Percentiles rank a stretch among this genome's conserved stretches.
These are phyloP conservation scores for Mucor velutinosus DNA, from an alignment of 371 early-diverging fungal species.

Conservation along the genomic window DNA sequence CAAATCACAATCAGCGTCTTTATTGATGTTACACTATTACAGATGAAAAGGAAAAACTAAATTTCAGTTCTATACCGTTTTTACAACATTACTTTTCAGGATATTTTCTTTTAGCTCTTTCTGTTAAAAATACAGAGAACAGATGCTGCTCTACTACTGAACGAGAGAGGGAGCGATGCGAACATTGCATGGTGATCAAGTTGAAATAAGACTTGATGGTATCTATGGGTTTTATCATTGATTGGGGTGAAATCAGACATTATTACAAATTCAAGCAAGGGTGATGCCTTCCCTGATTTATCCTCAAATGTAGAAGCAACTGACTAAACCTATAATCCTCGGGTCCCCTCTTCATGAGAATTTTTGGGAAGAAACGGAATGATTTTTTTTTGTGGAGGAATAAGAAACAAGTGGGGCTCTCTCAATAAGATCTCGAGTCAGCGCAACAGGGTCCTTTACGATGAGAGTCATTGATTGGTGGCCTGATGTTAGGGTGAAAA, in stretches of 20 bases:
- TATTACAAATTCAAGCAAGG: background rate
- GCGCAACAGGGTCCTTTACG: background rate
- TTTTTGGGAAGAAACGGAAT: background rate
- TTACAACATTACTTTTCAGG: background rate
- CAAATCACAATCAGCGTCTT: background rate
- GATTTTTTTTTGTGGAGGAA: background rate
- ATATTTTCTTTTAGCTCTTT: background rate
- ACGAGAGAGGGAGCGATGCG: too few relatives aligned
- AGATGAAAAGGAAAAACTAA: background rate
- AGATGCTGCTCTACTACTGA: background rate
- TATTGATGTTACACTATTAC: background rate
- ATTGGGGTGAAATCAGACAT: background rate
- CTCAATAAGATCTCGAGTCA: background rate
- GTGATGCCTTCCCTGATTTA: background rate
- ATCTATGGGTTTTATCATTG: too few relatives aligned
- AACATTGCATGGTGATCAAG: background rate
- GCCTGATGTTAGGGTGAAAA: background rate
- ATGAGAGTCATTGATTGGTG: background rate
- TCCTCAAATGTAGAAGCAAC: background rate
- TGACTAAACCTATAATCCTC: constrained; percentile 1
- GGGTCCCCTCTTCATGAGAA: constrained; percentile 2
- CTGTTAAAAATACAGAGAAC: background rate
- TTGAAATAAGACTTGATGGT: too few relatives aligned
- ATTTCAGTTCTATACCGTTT: constrained; percentile 1
- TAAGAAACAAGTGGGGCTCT: background rate